These are phyloP conservation scores for Yarrowia deformans DNA, from an alignment of 805 yeast genomes.

Conservation along the genomic window DNA sequence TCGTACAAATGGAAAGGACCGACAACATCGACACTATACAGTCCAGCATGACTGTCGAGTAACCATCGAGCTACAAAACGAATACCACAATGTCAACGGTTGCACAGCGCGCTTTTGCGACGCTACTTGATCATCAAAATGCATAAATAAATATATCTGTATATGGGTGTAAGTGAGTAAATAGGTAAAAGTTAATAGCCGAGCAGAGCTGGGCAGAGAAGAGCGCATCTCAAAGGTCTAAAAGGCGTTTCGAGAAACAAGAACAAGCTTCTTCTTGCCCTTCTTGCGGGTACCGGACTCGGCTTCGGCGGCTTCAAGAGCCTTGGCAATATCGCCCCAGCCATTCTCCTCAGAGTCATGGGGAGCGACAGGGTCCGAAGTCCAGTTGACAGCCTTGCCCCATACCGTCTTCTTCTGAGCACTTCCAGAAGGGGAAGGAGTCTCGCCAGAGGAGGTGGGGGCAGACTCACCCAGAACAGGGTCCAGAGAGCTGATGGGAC, in stretches of 20 bases:
- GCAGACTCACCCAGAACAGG: constrained; percentile 24
- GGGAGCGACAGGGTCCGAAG: constrained; percentile 42
- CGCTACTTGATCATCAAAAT: constrained; percentile 15
- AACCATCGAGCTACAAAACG: too few relatives aligned
- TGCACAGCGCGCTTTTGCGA: neutral
- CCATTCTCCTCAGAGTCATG: constrained; percentile 43
- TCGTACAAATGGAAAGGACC: too few relatives aligned
- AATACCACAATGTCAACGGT: neutral
- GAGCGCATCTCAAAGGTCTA: constrained; percentile 19
- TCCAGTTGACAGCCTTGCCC: constrained; percentile 43
- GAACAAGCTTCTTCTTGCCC: constrained; percentile 48
- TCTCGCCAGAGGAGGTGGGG: constrained; percentile 18
- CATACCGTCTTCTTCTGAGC: constrained; percentile 41
- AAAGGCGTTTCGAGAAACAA: constrained; percentile 42
- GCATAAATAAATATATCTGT: constrained; percentile 38
- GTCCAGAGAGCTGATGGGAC: constrained; percentile 19
- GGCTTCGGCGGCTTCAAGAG: constrained; percentile 41
- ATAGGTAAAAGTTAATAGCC: constrained; percentile 12
- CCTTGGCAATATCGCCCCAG: constrained; percentile 41
- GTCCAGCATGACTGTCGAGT: too few relatives aligned
- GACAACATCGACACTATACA: too few relatives aligned
- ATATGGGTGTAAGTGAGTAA: constrained; percentile 37
- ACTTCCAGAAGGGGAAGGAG: constrained; percentile 36
- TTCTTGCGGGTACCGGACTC: constrained; percentile 40
- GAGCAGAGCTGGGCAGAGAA: neutral